Evolutionary conservation across 306 rosid genomes (phyloP).

Genomic region (Lathyrus oleraceus): DNA sequence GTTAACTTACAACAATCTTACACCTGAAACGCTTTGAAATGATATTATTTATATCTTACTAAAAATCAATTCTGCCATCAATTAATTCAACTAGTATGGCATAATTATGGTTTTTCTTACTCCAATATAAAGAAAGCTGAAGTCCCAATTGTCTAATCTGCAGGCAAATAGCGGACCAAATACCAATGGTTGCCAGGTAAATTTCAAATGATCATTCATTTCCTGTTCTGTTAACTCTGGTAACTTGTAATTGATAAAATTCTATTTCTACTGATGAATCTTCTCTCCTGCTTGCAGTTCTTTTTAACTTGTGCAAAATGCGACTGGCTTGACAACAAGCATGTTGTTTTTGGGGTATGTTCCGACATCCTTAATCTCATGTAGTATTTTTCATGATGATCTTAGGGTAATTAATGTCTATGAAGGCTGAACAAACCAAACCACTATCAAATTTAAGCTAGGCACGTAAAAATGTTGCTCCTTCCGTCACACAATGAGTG

Average conservation of each 20-base stretch:
- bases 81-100: constrained; percentile 7
- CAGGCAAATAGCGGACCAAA: constrained; percentile 95
- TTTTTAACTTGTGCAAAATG: constrained; percentile 92
- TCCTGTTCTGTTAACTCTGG: constrained; percentile 14
- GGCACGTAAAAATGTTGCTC: background rate
- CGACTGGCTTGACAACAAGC: constrained; percentile 99
- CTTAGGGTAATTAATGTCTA: background rate
- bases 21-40: constrained; percentile 12
- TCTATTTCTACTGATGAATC: constrained; percentile 35
- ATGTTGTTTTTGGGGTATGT: constrained; percentile 96
- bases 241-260: constrained; percentile 3
- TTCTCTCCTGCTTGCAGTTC: constrained; percentile 57
- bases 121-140: constrained; percentile 21
- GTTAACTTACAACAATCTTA: constrained; percentile 10
- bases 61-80: constrained; percentile 1
- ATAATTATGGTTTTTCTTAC: constrained; percentile 26
- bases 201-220: background rate
- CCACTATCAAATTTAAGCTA: constrained; percentile 20
- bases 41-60: constrained; percentile 24
- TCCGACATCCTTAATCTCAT: constrained; percentile 26
- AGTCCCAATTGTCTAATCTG: constrained; percentile 29
- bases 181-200: constrained; percentile 94
- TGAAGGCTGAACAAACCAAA: constrained; percentile 20
- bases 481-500: background rate
- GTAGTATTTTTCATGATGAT: constrained; percentile 18